Percentiles rank a stretch among this genome's conserved stretches.
These are phyloP conservation scores for Skeletonema potamos DNA, from an alignment of 108 stramenopile species.

Conservation along the genomic window DNA sequence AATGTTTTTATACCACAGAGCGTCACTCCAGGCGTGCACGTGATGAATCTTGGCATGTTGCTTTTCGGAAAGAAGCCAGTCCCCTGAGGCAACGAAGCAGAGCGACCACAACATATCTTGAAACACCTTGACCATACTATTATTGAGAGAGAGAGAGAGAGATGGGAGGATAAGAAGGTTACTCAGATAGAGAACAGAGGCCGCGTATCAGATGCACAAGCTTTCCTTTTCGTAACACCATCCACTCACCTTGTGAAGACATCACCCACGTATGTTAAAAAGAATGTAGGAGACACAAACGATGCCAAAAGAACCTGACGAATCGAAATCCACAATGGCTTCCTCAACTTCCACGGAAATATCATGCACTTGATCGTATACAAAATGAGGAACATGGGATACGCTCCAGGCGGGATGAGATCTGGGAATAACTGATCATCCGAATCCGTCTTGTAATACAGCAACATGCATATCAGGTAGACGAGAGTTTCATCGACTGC, in stretches of 20 bases:
- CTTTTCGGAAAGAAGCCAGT: constrained; percentile 64
- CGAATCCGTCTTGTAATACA: constrained; percentile 75
- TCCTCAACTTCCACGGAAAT: constrained; percentile 71
- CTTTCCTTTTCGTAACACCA: too few species aligned
- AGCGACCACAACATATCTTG: constrained; percentile 89
- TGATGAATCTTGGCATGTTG: constrained; percentile 6
- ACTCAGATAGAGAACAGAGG: neutral
- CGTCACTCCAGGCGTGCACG: constrained; percentile 47
- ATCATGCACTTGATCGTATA: constrained; percentile 70
- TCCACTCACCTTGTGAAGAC: constrained; percentile 65
- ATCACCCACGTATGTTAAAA: constrained; percentile 83
- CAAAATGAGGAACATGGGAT: constrained; percentile 76
- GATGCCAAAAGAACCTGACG: constrained; percentile 75
- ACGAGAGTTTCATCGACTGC: constrained; percentile 84
- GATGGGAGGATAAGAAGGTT: too few species aligned
- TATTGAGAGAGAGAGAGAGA: constrained; percentile 45
- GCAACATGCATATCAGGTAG: constrained; percentile 65
- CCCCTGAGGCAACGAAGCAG: constrained; percentile 85
- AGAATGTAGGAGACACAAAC: constrained; percentile 78
- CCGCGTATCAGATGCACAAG: too few species aligned
- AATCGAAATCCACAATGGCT: constrained; percentile 83
- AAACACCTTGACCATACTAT: constrained; percentile 89
- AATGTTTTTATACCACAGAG: constrained; percentile 72
- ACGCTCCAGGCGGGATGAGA: constrained; percentile 71
- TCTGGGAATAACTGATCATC: constrained; percentile 74